Evolutionary conservation across 1,284 basidiomycete species (phyloP), one percentile per base, ranked within the genome.

Genomic region (Termitomyces sp.): DNA sequence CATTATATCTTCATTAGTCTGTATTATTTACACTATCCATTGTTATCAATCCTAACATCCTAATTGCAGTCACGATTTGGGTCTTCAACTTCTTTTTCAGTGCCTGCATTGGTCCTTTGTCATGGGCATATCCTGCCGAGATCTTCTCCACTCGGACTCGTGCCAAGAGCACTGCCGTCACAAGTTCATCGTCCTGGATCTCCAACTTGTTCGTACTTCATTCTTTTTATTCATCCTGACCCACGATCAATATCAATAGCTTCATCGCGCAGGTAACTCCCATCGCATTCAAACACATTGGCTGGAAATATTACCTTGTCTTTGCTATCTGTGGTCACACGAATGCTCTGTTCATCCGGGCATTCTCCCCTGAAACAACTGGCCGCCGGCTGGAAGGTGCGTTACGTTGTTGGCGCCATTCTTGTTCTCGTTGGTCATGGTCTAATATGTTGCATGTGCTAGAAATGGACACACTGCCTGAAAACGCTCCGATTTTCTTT

Each of bases 311-410:
- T 69, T 70, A 74, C 64, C 70, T 84, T 39, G 77, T 84, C 18
- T 84, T 84, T 54, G 80, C 80, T 1, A 76, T 86, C 49, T 81
- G 79, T 60, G 72, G 76, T 8, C 79, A 81, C 66, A 79, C 80
- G 11, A 84, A 84, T 60, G 81, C 81, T 0, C 59, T 83, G 5
- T 79, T 78, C 56, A 76, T 84, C 60, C 84, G 77, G 75, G 68
- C 69, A 0, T 72, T 74, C 57, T 74, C 64, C 60, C 72, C 72
- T 10, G 76, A 78, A 67, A 81, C 78, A 0, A 72, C 70, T 37
- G 76, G 77, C 31, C 71, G 75, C 42, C 72, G 75, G 8, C 68
- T 77, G 13, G 73, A 77, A 68, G 73, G 73, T 73, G 30, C 33
- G 61, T 33, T 14, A 5, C 21, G 21, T 24, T 10, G 7, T 7